A percentile compares a stretch with the other conserved stretches of the same genome.
Evolutionary conservation across 2,329 filamentous ascomycete species (phyloP).

Genomic region (Ascochyta lentis): DNA sequence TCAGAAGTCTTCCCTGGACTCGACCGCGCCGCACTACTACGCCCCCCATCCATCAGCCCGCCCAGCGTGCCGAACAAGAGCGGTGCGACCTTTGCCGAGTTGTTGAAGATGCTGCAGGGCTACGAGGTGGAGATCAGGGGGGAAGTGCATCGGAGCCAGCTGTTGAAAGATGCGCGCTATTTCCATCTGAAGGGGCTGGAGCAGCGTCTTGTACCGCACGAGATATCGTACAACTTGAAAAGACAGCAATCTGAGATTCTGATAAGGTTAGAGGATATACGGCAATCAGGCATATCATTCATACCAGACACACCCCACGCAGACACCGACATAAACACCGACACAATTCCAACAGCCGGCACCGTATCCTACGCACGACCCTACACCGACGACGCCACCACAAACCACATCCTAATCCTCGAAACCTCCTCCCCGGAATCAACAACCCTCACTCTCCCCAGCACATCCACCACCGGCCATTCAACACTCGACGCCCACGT

Average conservation of each 20-base stretch:
- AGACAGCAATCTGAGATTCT: constrained; percentile 75
- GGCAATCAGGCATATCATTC: constrained; percentile 81
- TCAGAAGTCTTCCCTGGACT: constrained; percentile 86
- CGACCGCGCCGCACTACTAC: constrained; percentile 76
- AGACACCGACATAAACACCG: constrained; percentile 49
- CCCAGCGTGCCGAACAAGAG: constrained; percentile 81
- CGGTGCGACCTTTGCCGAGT: constrained; percentile 82
- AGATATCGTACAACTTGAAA: constrained; percentile 75
- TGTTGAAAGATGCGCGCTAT: constrained; percentile 87
- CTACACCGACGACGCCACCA: constrained; percentile 76
- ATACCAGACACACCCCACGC: constrained; percentile 54
- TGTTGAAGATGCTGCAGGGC: constrained; percentile 81
- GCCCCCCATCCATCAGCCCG: constrained; percentile 85
- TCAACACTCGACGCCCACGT: constrained; percentile 52
- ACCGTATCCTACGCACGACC: constrained; percentile 84
- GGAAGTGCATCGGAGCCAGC: constrained; percentile 75
- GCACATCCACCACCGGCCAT: constrained; percentile 32
- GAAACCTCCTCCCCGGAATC: constrained; percentile 67
- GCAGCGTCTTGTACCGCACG: constrained; percentile 81
- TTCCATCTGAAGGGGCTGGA: constrained; percentile 93
- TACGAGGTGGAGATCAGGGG: constrained; percentile 80
- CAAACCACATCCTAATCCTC: constrained; percentile 71
- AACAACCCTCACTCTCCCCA: constrained; percentile 39
- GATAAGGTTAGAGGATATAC: constrained; percentile 83
- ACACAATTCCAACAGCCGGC: constrained; percentile 38